Evolutionary conservation across 352 stramenopile species (phyloP).

Genomic region (Globisporangium nagaii): DNA sequence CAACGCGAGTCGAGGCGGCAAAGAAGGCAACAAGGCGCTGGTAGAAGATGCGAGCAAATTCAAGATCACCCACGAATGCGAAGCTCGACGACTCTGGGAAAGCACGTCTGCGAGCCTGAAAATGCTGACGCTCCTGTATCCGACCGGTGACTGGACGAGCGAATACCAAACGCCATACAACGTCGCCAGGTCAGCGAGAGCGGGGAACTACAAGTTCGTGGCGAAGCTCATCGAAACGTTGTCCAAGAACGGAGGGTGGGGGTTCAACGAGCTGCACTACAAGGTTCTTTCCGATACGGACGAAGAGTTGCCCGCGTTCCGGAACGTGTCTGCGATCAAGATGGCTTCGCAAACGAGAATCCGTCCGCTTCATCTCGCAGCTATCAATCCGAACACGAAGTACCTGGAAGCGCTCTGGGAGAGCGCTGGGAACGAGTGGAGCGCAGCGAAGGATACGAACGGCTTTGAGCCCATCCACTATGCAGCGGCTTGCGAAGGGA

Average conservation of each 20-base stretch:
- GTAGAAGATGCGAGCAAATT: conserved; percentile 29
- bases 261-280: conserved; percentile 57
- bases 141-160: conserved; percentile 49
- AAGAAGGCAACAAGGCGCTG: conserved; percentile 75
- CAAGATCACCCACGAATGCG: neutral
- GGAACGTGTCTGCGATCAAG: conserved; percentile 61
- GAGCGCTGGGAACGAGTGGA: conserved; percentile 39
- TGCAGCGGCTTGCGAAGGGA: conserved; percentile 46
- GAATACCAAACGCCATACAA: conserved; percentile 15
- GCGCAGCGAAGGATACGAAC: conserved; percentile 46
- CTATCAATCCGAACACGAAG: conserved; percentile 69
- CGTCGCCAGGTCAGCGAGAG: conserved; percentile 16
- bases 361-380: conserved; percentile 63
- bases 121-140: conserved; percentile 63
- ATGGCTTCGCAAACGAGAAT: conserved; percentile 54
- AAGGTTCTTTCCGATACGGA: conserved; percentile 43
- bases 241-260: conserved; percentile 39
- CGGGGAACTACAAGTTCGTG: conserved; percentile 36
- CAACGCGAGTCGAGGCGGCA: conserved; percentile 73
- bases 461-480: conserved; percentile 68
- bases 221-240: conserved; percentile 36
- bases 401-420: conserved; percentile 62
- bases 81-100: conserved; percentile 32
- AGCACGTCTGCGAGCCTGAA: conserved; percentile 38
- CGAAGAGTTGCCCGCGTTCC: conserved; percentile 41